Evolutionary conservation across 305 asterid species (phyloP), one percentile per base, ranked within the genome.

Genomic region (Solanum chacoense): DNA sequence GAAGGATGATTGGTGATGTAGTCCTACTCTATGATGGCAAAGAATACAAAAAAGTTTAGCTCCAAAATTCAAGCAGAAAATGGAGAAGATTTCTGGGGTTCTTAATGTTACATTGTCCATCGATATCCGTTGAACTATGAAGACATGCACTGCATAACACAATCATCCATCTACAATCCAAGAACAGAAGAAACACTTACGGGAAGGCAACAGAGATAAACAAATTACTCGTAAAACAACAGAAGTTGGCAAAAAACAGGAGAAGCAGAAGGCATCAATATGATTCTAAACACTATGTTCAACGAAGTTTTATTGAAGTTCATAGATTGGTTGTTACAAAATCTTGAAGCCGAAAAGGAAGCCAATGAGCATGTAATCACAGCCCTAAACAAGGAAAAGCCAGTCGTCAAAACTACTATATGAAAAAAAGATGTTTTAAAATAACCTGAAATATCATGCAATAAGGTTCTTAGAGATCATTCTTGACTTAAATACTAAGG

Each of bases 161-260:
- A 92, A 85, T 95, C 98, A 95, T 88, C 98, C 96, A 94, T 94
- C 95, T 94, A 94, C 95, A 93, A 90, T 91, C 87, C 86, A 92
- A 63, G 87, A 79, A 79, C 88, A 91, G 59, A 91, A 90, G 31
- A 72, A 42, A 40, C 32, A 71, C 91, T 92, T 89, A 90, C 55
- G 73, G 84, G 84, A 88, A 87, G 32, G 88, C 35, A 14, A 67
- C 72, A 55, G 65, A 90, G 69, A 37, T 28, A 85, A 16, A 88
- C 22, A 86, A n/a, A 18, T 63, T 75, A 55, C 65, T 67, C 71
- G 84, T 37, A 45, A 85, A 89, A 26, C 63, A 77, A 7, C 42
- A 89, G 50, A 88, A 83, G 42, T 16, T 80, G 69, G 37, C 32
- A 3, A 24, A 26, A 38, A 24, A 28, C 6, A 0, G 78, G 85